Base-by-base conservation (phyloP, 2,329 filamentous ascomycete genomes). In the Pseudopyricularia cyperi region DNA sequence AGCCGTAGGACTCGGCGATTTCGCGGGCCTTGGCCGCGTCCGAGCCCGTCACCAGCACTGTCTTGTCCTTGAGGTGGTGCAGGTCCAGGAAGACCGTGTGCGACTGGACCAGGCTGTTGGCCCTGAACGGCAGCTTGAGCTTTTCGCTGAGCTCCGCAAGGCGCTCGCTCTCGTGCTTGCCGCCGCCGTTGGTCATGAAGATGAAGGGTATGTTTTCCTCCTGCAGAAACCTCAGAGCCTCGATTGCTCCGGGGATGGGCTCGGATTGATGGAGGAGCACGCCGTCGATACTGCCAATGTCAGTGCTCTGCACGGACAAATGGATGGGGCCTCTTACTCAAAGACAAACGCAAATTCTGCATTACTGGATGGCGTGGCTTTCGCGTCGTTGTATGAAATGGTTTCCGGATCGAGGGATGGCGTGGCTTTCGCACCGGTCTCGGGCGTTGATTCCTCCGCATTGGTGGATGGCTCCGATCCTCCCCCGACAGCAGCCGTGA, bases 131-230 rank as follows among this genome's bases (percentile, higher is more conserved):
- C 1, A 89, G 71, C 26, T 77, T 72, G 7, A 94, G 75, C 58
- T 80, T 81, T 44, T 75, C 65, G 58, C 78, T 82, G 51, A 94
- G 73, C 55, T 90, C 84, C 7, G 71, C 71, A 30, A 89, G 84
- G 17, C 88, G 79, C 54, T 86, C 82, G 3, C 71, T 72, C 68
- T 97, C 91, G 56, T 82, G 80, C 62, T 85, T 89, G 53, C 93
- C 93, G 42, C 93, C 93, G 59, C 93, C 93, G 68, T 98, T 98
- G 54, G 93, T 98, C 56, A 98, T 75, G 33, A 98, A 80, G 61
- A 98, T 91, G 69, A 95, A 97, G 12, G 90, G 90, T 46, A 96
- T 88, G 47, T 79, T 74, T 61, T 89, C 76, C 47, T 76, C 69
- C 59, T 89, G 81, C 19, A 97, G 81, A 61, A 82, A 84, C 30